Evolutionary conservation across 2,329 filamentous ascomycete genomes (phyloP), one percentile per base, ranked within the genome.

Genomic region (Apiospora aurea): DNA sequence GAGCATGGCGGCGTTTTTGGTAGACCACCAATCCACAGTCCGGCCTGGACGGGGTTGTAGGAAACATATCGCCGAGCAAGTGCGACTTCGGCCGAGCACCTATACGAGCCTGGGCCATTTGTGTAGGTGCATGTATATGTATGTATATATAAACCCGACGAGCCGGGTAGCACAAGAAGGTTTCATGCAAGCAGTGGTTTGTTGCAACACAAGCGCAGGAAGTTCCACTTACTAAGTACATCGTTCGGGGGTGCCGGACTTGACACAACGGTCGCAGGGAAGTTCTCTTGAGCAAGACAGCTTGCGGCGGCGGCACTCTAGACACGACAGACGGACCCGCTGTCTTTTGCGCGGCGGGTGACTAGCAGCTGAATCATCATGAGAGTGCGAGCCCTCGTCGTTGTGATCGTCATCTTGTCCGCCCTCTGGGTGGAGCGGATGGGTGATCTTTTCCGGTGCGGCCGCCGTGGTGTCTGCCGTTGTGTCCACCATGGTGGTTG

Each of bases 221-320:
- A 51, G 46, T 49, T 38, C 13, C n/a, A 69, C 69, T 41, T 70
- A 64, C 51, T 90, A 90, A 74, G 86, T 88, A 80, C 88, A 90
- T 21, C 86, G 85, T 69, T 90, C 88, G 26, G 88, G 85, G 41
- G 88, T 90, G 76, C 88, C 88, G 73, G 88, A 90, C 81, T 90
- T 90, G 79, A 90, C 85, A 79, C 89, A 91, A 67, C 89, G 86
- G 79, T 90, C 88, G 77, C 89, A 91, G 34, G 89, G 89, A 75
- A 90, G 85, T 78, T 89, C 88, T 73, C 89, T 84, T 79, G 90
- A 89, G 78, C 89, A 91, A 38, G 88, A 90, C 49, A 90, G 83
- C 82, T 91, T 91, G 71, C 89, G 84, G 70, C 88, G 85, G 57
- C 89, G 87, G 75, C 89, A 91, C 76, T 90, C 88, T 57, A 90